These are phyloP conservation scores for Trichocladium uniseriatum DNA, from an alignment of 495 filamentous ascomycete genomes.

Conservation along the genomic window DNA sequence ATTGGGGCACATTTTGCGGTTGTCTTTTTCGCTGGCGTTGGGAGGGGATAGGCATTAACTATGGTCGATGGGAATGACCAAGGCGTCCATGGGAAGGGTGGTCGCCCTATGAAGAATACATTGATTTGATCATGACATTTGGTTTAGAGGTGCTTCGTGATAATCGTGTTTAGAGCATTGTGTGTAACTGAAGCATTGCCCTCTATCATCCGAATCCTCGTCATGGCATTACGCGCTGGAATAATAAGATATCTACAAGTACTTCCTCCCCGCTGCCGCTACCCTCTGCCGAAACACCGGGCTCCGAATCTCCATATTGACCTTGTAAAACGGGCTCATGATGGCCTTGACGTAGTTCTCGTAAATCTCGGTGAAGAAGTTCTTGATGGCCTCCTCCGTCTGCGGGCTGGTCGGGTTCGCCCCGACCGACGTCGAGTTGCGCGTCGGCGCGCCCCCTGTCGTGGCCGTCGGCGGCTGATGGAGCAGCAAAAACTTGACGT, in stretches of 20 bases:
- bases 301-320: slow-evolving; percentile 74
- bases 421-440: slow-evolving; percentile 56
- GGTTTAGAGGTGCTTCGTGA: too few relatives aligned
- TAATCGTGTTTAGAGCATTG: too few relatives aligned
- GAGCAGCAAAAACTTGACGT: slow-evolving; percentile 81
- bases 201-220: too few relatives aligned
- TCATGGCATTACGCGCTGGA: neutral
- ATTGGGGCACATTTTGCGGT: slow-evolving; percentile 1
- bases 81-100: slow-evolving; percentile 10
- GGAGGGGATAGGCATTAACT: slow-evolving; percentile 3
- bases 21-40: slow-evolving; percentile 8
- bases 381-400: slow-evolving; percentile 86
- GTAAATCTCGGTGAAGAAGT: slow-evolving; percentile 90
- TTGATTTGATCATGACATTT: too few relatives aligned
- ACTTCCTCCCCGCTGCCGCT: slow-evolving; percentile 83
- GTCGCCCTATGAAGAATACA: slow-evolving; percentile 7
- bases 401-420: slow-evolving; percentile 77
- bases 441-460: slow-evolving; percentile 18
- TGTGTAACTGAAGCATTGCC: too few relatives aligned
- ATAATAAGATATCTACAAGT: slow-evolving; percentile 45
- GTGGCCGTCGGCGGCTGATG: slow-evolving; percentile 55
- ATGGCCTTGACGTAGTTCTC: slow-evolving; percentile 93
- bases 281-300: slow-evolving; percentile 76
- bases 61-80: slow-evolving; percentile 10
- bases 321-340: slow-evolving; percentile 89